phyloP scores from a whole-genome alignment of 1,139 yeast species.

The Hyphopichia wangnamkhiaoensis region DNA sequence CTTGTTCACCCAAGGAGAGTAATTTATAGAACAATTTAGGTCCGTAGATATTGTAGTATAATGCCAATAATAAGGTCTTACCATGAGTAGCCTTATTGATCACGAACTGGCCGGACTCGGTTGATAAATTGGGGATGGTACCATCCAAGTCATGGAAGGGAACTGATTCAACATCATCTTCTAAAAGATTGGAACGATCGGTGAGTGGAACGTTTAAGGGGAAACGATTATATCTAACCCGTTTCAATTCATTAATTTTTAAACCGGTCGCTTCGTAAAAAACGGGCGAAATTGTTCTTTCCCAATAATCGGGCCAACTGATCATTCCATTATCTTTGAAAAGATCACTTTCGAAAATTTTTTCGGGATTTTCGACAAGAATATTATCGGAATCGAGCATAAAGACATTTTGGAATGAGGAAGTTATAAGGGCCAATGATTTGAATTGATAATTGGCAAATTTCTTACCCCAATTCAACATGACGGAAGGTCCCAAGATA shows the following conservation, averaged over 20 bases:
- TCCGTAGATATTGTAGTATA: constrained; percentile 62
- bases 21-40: constrained; percentile 57
- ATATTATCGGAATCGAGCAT: constrained; percentile 47
- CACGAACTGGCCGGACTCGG: constrained; percentile 63
- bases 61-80: constrained; percentile 46
- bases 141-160: constrained; percentile 57
- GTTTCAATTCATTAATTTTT: constrained; percentile 23
- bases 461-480: constrained; percentile 29
- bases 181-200: constrained; percentile 9
- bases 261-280: constrained; percentile 67
- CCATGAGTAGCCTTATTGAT: constrained; percentile 57
- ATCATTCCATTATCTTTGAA: constrained; percentile 60
- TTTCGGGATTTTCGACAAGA: constrained; percentile 36
- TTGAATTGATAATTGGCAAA: constrained; percentile 42
- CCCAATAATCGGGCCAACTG: constrained; percentile 86
- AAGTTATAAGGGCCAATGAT: constrained; percentile 39
- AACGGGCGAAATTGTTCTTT: constrained; percentile 66
- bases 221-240: constrained; percentile 26
- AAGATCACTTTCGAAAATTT: constrained; percentile 53
- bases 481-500: constrained; percentile 34
- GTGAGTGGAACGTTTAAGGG: constrained; percentile 15
- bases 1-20: constrained; percentile 59
- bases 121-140: constrained; percentile 59
- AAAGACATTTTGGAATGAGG: constrained; percentile 44
- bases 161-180: constrained; percentile 13